Percentiles rank a stretch among this genome's conserved stretches.
Conservation (phyloP, 2,329 filamentous ascomycete genomes). For the Pseudogymnoascus sp. region DNA sequence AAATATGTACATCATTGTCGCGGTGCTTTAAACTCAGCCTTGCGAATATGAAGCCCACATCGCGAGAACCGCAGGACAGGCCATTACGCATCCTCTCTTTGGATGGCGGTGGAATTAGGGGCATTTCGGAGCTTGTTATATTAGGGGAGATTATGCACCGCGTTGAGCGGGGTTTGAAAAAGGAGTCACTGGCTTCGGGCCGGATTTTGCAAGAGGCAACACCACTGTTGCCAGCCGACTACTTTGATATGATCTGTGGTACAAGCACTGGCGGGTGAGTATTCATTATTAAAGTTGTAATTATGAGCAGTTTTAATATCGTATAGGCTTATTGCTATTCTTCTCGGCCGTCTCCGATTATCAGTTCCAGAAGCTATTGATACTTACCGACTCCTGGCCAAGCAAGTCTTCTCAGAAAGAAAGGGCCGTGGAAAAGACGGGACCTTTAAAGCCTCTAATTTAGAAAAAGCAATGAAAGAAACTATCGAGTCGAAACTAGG, state of each 20-base stretch:
- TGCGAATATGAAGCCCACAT: not conserved
- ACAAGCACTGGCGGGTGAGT: slow-evolving; percentile 13
- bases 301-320: not conserved
- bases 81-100: slow-evolving; percentile 18
- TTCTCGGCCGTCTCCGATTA: slow-evolving; percentile 8
- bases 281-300: not conserved
- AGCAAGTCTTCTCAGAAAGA: slow-evolving; percentile 6
- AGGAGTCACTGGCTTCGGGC: too few relatives aligned
- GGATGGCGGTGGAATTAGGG: slow-evolving; percentile 24
- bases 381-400: not conserved
- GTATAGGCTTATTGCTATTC: slow-evolving; percentile 1
- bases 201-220: too few relatives aligned
- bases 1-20: not conserved
- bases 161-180: slow-evolving; percentile 6
- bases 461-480: slow-evolving; percentile 11
- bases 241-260: slow-evolving; percentile 12
- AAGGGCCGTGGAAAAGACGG: not conserved
- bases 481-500: slow-evolving; percentile 11
- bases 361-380: slow-evolving; percentile 9
- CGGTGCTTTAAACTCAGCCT: not conserved
- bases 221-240: not conserved
- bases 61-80: not conserved
- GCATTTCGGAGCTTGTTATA: slow-evolving; percentile 22
- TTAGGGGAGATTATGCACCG: slow-evolving; percentile 19
- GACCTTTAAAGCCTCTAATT: slow-evolving; percentile 4